Evolutionary conservation across 331 rosid genomes (phyloP).

Genomic region (Spiraea crenata): DNA sequence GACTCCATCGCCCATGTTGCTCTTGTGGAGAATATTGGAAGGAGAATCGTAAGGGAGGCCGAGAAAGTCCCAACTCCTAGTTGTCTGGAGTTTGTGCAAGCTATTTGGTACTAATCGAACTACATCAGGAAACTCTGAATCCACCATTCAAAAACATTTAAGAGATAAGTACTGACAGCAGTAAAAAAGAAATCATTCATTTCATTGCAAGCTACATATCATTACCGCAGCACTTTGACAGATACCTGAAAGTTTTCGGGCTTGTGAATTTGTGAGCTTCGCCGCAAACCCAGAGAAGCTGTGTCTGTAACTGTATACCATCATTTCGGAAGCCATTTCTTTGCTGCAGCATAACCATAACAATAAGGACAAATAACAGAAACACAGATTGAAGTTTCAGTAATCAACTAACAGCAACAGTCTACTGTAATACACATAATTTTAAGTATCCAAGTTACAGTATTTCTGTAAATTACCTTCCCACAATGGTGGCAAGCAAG

Average conservation of each 20-base stretch:
- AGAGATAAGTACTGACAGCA: no score
- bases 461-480: constrained; percentile 27
- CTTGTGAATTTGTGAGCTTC: constrained; percentile 37
- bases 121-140: constrained; percentile 27
- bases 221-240: not conserved
- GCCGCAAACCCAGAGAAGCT: constrained; percentile 46
- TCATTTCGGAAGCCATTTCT: constrained; percentile 25
- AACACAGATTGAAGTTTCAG: no score
- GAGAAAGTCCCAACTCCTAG: constrained; percentile 38
- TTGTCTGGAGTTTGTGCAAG: constrained; percentile 31
- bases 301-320: constrained; percentile 41
- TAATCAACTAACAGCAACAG: no score
- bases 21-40: constrained; percentile 29
- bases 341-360: constrained; percentile 30
- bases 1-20: constrained; percentile 28
- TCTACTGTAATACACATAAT: no score
- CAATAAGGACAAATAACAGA: no score
- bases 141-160: no score
- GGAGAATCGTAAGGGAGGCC: constrained; percentile 26
- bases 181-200: no score
- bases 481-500: constrained; percentile 27
- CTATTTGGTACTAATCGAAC: constrained; percentile 27
- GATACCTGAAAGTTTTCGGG: constrained; percentile 23
- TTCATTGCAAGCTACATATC: not conserved
- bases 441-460: no score